Base-by-base conservation (phyloP, 352 stramenopile genomes). In the Phytophthora constricta region DNA sequence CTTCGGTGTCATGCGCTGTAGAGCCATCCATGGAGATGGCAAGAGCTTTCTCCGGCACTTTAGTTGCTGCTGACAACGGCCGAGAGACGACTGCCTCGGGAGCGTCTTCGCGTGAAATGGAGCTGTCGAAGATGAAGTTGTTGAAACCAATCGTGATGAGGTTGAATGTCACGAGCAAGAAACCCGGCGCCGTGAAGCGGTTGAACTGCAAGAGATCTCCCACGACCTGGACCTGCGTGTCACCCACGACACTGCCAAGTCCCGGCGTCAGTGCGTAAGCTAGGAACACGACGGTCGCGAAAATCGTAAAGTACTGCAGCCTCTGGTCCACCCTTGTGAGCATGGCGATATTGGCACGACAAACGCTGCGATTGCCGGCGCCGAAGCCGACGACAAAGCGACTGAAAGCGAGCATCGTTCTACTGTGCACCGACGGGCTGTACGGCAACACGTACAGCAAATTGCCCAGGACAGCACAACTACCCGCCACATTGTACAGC, bases 191-290 rank as follows among this genome's bases (percentile, higher is more conserved):
- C 0, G 79, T 93, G 57, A 89, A 77, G 11, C 67, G 58, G 45
- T 91, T 91, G 60, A 93, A 84, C 16, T 77, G 54, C n/a, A 91
- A 28, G 23, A 76, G 57, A n/a, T 79, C 64, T 11, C 58, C 73
- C 2, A 50, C 62, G 17, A 91, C 25, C 4, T 72, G 5, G 1
- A 84, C 46, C 22, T 90, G 66, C 4, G 80, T 70, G 26, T 80
- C 52, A 10, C 70, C 77, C 37, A 91, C 71, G 43, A 91, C 31
- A 33, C 74, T 81, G 3, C 72, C 83, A 16, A 93, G 59, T 8
- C 81, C 85, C 37, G 85, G 85, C 1, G 79, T 91, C 48, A 93
- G 39, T 23, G 85, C 85, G 49, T 92, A 93, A n/a, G 69, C 82
- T 2, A 92, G 65, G 52, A 90, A 93, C 2, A 91, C 85, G 3